Conservation (phyloP, 2,329 filamentous ascomycete species). For the Monosporascus ibericus region DNA sequence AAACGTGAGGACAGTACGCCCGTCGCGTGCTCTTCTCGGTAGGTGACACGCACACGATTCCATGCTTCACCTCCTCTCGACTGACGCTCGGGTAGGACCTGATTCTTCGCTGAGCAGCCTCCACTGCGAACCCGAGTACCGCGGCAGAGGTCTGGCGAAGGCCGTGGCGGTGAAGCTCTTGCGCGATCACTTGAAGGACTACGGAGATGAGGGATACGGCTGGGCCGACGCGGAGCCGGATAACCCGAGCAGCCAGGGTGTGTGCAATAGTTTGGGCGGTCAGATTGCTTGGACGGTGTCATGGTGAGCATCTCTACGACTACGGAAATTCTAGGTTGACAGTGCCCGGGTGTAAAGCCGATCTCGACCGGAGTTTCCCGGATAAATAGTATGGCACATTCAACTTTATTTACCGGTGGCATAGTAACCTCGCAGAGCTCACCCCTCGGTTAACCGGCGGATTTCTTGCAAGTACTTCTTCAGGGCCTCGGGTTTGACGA, state of each 20-base stretch:
- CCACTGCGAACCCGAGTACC: slow-evolving; percentile 55
- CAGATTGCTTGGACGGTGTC: slow-evolving; percentile 48
- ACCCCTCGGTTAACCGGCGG: slow-evolving; percentile 57
- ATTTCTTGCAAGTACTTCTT: slow-evolving; percentile 94
- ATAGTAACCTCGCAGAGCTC: slow-evolving; percentile 2
- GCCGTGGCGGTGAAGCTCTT: slow-evolving; percentile 53
- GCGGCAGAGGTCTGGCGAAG: slow-evolving; percentile 59
- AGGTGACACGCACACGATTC: background rate
- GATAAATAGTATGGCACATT: slow-evolving; percentile 5
- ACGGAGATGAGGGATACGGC: slow-evolving; percentile 44
- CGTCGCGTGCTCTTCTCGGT: slow-evolving; percentile 58
- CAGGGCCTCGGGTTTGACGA: slow-evolving; percentile 88
- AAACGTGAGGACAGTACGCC: slow-evolving; percentile 39
- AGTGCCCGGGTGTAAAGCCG: slow-evolving; percentile 18
- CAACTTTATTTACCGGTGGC: background rate
- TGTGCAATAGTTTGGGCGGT: slow-evolving; percentile 58
- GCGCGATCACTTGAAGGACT: slow-evolving; percentile 39
- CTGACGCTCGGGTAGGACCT: slow-evolving; percentile 30
- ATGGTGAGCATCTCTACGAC: slow-evolving; percentile 40
- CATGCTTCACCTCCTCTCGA: background rate
- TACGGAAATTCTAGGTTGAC: slow-evolving; percentile 6
- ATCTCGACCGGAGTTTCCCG: slow-evolving; percentile 21
- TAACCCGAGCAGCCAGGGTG: slow-evolving; percentile 54
- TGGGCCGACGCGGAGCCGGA: slow-evolving; percentile 58
- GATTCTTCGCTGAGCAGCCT: slow-evolving; percentile 57